phyloP scores from a whole-genome alignment of 2,329 filamentous ascomycete species.

The Penicillium sp. region DNA sequence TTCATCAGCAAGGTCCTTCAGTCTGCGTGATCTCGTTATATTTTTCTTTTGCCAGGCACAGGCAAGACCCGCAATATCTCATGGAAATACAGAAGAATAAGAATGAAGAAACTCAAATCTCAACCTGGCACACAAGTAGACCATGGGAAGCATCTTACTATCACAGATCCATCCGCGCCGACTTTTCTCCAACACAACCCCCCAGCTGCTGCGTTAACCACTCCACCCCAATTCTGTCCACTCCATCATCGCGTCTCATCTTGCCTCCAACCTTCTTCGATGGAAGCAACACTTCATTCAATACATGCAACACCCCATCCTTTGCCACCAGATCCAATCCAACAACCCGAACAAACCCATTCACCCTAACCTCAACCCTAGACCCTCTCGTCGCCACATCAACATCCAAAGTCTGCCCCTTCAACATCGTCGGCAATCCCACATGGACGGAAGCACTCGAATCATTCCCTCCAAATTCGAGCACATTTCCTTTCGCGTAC shows the following conservation, averaged over 20 bases:
- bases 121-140: background rate
- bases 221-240: slow-evolving; percentile 18
- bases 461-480: slow-evolving; percentile 39
- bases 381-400: slow-evolving; percentile 69
- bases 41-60: background rate
- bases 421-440: slow-evolving; percentile 70
- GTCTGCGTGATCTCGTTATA: slow-evolving; percentile 3
- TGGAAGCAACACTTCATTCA: slow-evolving; percentile 71
- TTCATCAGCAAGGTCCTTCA: slow-evolving; percentile 1
- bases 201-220: slow-evolving; percentile 21
- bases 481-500: slow-evolving; percentile 50
- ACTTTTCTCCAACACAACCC: slow-evolving; percentile 12
- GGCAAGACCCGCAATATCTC: slow-evolving; percentile 2
- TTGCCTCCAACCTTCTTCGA: slow-evolving; percentile 52
- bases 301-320: slow-evolving; percentile 80
- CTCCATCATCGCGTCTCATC: slow-evolving; percentile 5
- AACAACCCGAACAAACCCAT: slow-evolving; percentile 65
- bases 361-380: slow-evolving; percentile 70
- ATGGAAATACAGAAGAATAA: slow-evolving; percentile 22
- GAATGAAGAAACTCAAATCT: slow-evolving; percentile 22
- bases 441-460: slow-evolving; percentile 24
- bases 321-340: slow-evolving; percentile 69
- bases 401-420: slow-evolving; percentile 61
- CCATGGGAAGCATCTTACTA: background rate
- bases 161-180: slow-evolving; percentile 7